These are phyloP conservation scores for Penicillium crystallinum DNA, from an alignment of 495 filamentous ascomycete species.

Conservation along the genomic window DNA sequence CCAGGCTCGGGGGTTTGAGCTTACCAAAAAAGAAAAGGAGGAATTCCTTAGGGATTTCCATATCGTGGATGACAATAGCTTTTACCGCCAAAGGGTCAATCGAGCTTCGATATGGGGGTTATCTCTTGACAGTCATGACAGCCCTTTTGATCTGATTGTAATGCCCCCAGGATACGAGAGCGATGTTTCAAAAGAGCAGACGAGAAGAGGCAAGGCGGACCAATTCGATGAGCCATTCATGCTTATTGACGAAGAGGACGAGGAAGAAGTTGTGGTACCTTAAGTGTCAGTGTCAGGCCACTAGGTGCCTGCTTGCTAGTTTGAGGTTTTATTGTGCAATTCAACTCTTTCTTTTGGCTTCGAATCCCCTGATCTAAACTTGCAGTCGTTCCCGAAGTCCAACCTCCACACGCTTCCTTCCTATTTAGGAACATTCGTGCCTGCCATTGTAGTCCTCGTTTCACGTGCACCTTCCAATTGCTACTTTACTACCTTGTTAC, in stretches of 20 bases:
- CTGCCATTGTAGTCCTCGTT: not conserved
- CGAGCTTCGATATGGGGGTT: not conserved
- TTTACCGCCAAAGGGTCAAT: not conserved
- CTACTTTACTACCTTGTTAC: not conserved
- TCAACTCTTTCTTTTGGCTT: not conserved
- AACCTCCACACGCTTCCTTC: not conserved
- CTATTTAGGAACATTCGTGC: not conserved
- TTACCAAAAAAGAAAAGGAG: not conserved
- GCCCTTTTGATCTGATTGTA: not conserved
- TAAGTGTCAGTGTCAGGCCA: not conserved
- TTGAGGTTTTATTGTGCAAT: not conserved
- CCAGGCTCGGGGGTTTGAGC: not conserved
- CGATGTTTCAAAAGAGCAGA: not conserved
- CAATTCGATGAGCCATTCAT: not conserved
- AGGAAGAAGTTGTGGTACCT: not conserved
- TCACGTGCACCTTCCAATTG: not conserved
- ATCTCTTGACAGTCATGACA: not conserved
- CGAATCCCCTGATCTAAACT: not conserved
- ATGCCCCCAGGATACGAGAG: not conserved
- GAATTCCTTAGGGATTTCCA: not conserved
- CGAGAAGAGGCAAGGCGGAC: not conserved
- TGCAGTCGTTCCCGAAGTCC: not conserved
- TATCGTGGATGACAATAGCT: no score
- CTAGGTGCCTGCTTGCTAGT: not conserved
- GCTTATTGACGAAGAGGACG: not conserved